Percentiles rank a stretch among this genome's conserved stretches.
phyloP scores from a whole-genome alignment of 2,329 filamentous ascomycete species.

The Chrysoporthe cubensis region DNA sequence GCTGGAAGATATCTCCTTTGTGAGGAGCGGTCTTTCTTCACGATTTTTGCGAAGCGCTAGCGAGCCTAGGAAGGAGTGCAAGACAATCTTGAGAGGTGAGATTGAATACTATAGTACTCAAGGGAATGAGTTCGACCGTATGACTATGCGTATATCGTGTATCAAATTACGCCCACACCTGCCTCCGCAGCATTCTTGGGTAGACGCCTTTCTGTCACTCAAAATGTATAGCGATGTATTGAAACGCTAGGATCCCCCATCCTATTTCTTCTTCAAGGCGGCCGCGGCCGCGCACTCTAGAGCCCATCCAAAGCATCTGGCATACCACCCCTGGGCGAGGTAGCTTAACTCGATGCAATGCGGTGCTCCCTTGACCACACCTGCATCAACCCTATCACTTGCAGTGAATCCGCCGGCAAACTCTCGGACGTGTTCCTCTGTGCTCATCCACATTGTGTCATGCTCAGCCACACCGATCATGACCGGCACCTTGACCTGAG shows the following conservation, averaged over 20 bases:
- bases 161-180: no score
- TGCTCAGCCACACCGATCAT: slow-evolving; percentile 31
- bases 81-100: no score
- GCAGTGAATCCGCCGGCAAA: slow-evolving; percentile 27
- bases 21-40: neutral
- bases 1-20: neutral
- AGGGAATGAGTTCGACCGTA: no score
- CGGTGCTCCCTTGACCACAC: slow-evolving; percentile 20
- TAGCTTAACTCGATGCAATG: slow-evolving; percentile 27
- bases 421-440: slow-evolving; percentile 28
- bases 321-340: slow-evolving; percentile 23
- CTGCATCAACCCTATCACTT: slow-evolving; percentile 31
- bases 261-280: neutral
- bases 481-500: slow-evolving; percentile 28
- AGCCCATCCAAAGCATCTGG: slow-evolving; percentile 22
- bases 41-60: neutral
- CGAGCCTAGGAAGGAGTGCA: no score
- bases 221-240: no score
- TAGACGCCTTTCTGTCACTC: no score
- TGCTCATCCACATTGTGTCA: slow-evolving; percentile 30
- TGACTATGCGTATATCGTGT: no score
- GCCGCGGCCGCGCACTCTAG: slow-evolving; percentile 20
- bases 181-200: no score
- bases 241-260: neutral
- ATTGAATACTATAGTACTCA: no score